These are phyloP conservation scores for Posidonia australis DNA, from an alignment of 106 monocot species.

Conservation along the genomic window DNA sequence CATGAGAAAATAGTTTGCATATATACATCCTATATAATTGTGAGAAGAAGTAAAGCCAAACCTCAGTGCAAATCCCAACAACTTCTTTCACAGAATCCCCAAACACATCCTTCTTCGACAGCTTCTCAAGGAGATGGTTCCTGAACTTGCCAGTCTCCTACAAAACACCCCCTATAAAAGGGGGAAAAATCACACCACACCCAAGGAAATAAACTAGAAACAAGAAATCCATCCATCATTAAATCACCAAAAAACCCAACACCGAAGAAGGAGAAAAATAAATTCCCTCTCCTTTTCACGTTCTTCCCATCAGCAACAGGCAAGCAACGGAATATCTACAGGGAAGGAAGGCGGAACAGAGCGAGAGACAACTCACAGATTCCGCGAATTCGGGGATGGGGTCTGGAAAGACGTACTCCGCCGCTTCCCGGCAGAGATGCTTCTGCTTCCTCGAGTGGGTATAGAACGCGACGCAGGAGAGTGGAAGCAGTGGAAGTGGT, in stretches of 20 bases:
- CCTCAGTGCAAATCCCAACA: slow-evolving; percentile 50
- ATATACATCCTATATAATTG: background rate
- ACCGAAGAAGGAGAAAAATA: no score
- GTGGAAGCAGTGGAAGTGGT: background rate
- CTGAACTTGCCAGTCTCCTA: slow-evolving; percentile 58
- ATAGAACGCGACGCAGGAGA: background rate
- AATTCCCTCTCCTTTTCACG: no score
- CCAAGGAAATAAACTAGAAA: background rate
- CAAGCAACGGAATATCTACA: background rate
- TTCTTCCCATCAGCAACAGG: no score
- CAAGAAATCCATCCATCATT: no score
- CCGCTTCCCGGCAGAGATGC: slow-evolving; percentile 13
- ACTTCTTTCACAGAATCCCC: slow-evolving; percentile 42
- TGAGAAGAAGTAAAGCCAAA: slow-evolving; percentile 2
- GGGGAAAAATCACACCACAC: no score
- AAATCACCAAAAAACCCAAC: no score
- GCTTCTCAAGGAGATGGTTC: slow-evolving; percentile 32
- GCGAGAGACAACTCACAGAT: slow-evolving; percentile 20
- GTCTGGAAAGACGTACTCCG: slow-evolving; percentile 61
- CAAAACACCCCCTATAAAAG: no score
- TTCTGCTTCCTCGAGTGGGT: background rate
- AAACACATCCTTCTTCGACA: slow-evolving; percentile 59
- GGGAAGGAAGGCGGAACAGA: background rate
- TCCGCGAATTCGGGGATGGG: slow-evolving; percentile 65
- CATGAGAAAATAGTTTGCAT: background rate